phyloP scores from a whole-genome alignment of 2,329 filamentous ascomycete species.

The Rosellinia necatrix region DNA sequence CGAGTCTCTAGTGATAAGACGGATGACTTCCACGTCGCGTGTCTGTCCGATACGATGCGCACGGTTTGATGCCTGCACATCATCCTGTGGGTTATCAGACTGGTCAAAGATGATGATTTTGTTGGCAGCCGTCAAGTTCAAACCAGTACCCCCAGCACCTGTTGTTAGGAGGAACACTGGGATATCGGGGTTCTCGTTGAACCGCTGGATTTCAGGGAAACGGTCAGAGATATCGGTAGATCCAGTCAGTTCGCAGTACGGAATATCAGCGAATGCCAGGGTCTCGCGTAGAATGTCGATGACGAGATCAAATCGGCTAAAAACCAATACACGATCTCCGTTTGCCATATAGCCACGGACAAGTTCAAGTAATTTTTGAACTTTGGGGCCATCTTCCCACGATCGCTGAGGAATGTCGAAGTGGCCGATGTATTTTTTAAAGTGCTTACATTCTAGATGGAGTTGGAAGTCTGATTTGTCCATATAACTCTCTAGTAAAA shows the following conservation, averaged over 20 bases:
- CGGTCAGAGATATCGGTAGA: conserved; percentile 80
- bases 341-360: conserved; percentile 74
- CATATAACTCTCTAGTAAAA: conserved; percentile 61
- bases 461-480: conserved; percentile 67
- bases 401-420: conserved; percentile 59
- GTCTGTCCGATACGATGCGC: conserved; percentile 94
- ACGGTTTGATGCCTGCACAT: conserved; percentile 97
- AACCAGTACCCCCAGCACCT: conserved; percentile 92
- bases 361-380: conserved; percentile 77
- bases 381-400: conserved; percentile 75
- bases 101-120: conserved; percentile 98
- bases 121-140: conserved; percentile 94
- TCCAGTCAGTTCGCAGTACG: conserved; percentile 86
- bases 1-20: conserved; percentile 78
- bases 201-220: conserved; percentile 86
- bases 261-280: conserved; percentile 71
- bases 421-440: conserved; percentile 54
- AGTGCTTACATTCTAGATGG: conserved; percentile 68
- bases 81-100: conserved; percentile 97
- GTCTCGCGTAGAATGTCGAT: conserved; percentile 89
- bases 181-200: conserved; percentile 75
- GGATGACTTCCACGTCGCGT: conserved; percentile 85
- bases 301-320: conserved; percentile 90
- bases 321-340: conserved; percentile 86
- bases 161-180: conserved; percentile 93